A percentile compares a stretch with the other conserved stretches of the same genome.
Evolutionary conservation across 2,329 filamentous ascomycete species (phyloP).

Genomic region (Sclerotinia glacialis): DNA sequence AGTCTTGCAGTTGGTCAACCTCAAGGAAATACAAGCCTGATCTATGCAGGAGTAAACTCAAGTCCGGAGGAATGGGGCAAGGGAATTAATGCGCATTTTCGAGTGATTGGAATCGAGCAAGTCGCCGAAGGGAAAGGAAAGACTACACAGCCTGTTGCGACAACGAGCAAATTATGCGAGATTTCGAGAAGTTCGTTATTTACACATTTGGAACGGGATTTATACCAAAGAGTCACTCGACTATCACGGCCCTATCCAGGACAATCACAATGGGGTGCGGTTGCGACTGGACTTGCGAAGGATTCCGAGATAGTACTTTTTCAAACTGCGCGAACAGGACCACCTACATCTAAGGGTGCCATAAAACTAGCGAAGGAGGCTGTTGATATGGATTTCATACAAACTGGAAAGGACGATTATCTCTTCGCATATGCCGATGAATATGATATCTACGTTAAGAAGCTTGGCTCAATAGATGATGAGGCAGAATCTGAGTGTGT

Average conservation of each 20-base stretch:
- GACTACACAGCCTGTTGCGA: conserved; percentile 39
- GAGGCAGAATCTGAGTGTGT: conserved; percentile 50
- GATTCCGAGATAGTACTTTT: conserved; percentile 79
- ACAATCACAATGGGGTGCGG: conserved; percentile 66
- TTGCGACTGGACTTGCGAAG: conserved; percentile 74
- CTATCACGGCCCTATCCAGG: conserved; percentile 51
- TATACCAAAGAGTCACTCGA: conserved; percentile 59
- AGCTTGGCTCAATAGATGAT: conserved; percentile 40
- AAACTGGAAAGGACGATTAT: conserved; percentile 61
- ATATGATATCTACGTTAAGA: conserved; percentile 63
- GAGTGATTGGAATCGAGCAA: conserved; percentile 63
- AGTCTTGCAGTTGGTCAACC: conserved; percentile 69
- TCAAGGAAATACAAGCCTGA: conserved; percentile 54
- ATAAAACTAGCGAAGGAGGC: conserved; percentile 56
- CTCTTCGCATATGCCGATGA: conserved; percentile 77
- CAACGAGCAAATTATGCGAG: conserved; percentile 48
- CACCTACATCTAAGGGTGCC: conserved; percentile 49
- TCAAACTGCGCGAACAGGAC: conserved; percentile 55
- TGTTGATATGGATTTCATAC: conserved; percentile 67
- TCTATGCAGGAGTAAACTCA: conserved; percentile 82
- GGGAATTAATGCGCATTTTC: conserved; percentile 80
- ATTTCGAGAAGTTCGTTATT: conserved; percentile 54
- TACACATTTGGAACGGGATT: conserved; percentile 47
- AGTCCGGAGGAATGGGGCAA: conserved; percentile 67
- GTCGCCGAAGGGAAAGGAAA: conserved; percentile 34